These are phyloP conservation scores for Ascosphaera aggregata DNA, from an alignment of 2,329 filamentous ascomycete species.

Conservation along the genomic window DNA sequence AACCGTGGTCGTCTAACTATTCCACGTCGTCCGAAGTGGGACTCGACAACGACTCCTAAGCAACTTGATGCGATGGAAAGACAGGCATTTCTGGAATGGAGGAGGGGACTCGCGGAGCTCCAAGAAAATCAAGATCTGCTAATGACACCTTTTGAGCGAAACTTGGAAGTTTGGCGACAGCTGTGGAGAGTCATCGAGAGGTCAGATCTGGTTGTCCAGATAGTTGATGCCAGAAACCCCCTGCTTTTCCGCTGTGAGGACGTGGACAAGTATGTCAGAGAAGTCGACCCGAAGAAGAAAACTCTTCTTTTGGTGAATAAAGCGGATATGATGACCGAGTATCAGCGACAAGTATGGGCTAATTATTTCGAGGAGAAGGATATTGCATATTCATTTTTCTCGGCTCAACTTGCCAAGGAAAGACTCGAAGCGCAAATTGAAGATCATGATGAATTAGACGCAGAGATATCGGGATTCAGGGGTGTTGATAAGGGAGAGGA, in stretches of 20 bases:
- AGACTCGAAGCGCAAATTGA: slow-evolving; percentile 48
- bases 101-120: slow-evolving; percentile 70
- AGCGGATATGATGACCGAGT: slow-evolving; percentile 90
- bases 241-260: slow-evolving; percentile 87
- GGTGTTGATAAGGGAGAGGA: slow-evolving; percentile 15
- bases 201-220: slow-evolving; percentile 88
- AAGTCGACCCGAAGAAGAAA: slow-evolving; percentile 66
- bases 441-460: too few species aligned
- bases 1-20: slow-evolving; percentile 66
- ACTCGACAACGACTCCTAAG: slow-evolving; percentile 57
- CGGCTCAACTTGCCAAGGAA: slow-evolving; percentile 76
- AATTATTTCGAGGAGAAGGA: slow-evolving; percentile 57
- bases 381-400: slow-evolving; percentile 92
- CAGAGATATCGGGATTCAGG: too few species aligned
- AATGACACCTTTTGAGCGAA: slow-evolving; percentile 95
- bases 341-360: slow-evolving; percentile 67
- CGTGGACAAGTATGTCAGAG: slow-evolving; percentile 81
- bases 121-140: slow-evolving; percentile 86
- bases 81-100: slow-evolving; percentile 66
- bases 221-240: slow-evolving; percentile 90
- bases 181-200: slow-evolving; percentile 95
- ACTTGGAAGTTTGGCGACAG: slow-evolving; percentile 94
- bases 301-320: slow-evolving; percentile 94
- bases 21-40: slow-evolving; percentile 74
- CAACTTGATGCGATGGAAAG: slow-evolving; percentile 61